These are phyloP conservation scores for Lichtheimia hyalospora DNA, from an alignment of 371 early-diverging fungal genomes.

Conservation along the genomic window DNA sequence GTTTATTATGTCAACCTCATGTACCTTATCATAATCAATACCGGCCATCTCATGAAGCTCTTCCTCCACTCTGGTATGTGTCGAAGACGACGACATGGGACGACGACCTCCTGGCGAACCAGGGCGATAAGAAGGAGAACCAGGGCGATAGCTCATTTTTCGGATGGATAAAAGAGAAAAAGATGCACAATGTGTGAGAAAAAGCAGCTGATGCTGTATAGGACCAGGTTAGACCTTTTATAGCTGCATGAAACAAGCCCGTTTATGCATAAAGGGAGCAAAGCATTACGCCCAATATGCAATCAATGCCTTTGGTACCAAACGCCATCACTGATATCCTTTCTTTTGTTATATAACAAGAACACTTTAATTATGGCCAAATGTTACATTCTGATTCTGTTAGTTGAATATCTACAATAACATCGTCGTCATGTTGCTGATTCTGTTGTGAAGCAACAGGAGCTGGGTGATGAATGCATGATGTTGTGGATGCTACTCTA, in stretches of 20 bases:
- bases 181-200: neutral
- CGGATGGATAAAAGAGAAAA: neutral
- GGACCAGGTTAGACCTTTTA: neutral
- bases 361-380: constrained; percentile 8
- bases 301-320: too few species aligned
- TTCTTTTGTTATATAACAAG: neutral
- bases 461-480: neutral
- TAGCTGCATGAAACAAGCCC: neutral
- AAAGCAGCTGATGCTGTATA: neutral
- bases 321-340: too few species aligned
- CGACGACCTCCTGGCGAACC: constrained; percentile 45
- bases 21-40: constrained; percentile 56
- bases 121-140: constrained; percentile 24
- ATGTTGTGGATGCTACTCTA: neutral
- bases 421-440: constrained; percentile 7
- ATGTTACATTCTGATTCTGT: constrained; percentile 16
- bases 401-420: constrained; percentile 13
- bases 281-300: too few species aligned
- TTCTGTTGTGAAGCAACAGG: neutral
- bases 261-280: too few species aligned
- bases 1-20: neutral
- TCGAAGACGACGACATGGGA: constrained; percentile 35
- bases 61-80: constrained; percentile 51
- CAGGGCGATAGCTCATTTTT: constrained; percentile 8
- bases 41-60: constrained; percentile 53